These are phyloP conservation scores for Globisporangium cederbergense DNA, from an alignment of 352 stramenopile species.

Conservation along the genomic window DNA sequence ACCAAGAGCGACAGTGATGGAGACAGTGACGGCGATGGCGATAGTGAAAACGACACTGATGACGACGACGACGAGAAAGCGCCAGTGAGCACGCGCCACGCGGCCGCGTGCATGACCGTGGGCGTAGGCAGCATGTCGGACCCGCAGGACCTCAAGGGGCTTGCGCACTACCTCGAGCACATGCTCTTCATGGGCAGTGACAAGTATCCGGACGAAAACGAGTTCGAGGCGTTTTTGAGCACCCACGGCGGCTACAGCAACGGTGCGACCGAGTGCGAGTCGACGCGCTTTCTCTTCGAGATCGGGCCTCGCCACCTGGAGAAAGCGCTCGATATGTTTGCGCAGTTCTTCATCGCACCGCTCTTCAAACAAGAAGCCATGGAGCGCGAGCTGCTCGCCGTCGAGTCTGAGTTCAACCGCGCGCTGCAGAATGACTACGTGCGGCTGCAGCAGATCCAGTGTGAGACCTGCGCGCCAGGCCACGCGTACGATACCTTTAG, in stretches of 20 bases:
- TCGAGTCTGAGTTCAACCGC: slow-evolving; percentile 87
- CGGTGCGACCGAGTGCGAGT: slow-evolving; percentile 88
- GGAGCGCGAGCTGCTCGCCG: slow-evolving; percentile 65
- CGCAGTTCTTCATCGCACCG: slow-evolving; percentile 90
- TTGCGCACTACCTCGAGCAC: slow-evolving; percentile 89
- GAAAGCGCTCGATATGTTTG: slow-evolving; percentile 86
- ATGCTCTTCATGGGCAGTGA: slow-evolving; percentile 92
- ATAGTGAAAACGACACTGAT: slow-evolving; percentile 12
- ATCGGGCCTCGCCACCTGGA: slow-evolving; percentile 47
- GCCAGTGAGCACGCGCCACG: slow-evolving; percentile 22
- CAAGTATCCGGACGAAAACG: slow-evolving; percentile 91
- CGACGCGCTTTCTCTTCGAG: slow-evolving; percentile 91
- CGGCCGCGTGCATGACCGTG: slow-evolving; percentile 55
- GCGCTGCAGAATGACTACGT: slow-evolving; percentile 60
- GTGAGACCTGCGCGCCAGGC: slow-evolving; percentile 35
- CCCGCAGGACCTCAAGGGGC: slow-evolving; percentile 44
- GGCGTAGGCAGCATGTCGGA: slow-evolving; percentile 60
- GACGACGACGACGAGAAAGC: slow-evolving; percentile 15
- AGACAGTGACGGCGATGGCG: slow-evolving; percentile 14
- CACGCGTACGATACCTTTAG: slow-evolving; percentile 76
- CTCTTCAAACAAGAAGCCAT: slow-evolving; percentile 73
- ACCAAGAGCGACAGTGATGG: slow-evolving; percentile 10
- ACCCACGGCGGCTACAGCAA: slow-evolving; percentile 88
- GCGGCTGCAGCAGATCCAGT: slow-evolving; percentile 70
- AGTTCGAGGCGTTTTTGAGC: slow-evolving; percentile 86